Conservation (phyloP, 2,329 filamentous ascomycete species). For the Coniochaeta pulveracea region DNA sequence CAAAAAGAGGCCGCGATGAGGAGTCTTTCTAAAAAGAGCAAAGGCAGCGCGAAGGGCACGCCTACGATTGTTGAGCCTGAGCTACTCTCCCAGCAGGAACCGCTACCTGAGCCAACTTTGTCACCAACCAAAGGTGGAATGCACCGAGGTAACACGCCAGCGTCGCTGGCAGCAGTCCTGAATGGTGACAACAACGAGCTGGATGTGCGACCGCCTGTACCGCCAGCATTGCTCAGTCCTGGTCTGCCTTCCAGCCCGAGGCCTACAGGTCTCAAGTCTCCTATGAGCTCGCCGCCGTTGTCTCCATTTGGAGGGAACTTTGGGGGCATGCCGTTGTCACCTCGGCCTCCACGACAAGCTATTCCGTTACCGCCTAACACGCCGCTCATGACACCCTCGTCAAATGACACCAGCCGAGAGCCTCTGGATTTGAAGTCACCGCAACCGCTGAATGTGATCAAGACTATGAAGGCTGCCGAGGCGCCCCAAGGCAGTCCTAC, state of each 20-base stretch:
- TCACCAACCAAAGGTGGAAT: background rate
- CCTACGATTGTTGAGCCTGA: conserved; percentile 23
- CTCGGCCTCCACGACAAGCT: conserved; percentile 61
- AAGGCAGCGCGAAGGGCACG: conserved; percentile 34
- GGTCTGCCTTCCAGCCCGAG: conserved; percentile 50
- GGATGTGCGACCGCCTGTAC: background rate
- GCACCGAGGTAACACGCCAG: conserved; percentile 27
- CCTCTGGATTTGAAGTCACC: conserved; percentile 26
- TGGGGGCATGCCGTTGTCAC: conserved; percentile 38
- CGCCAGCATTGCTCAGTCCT: conserved; percentile 36
- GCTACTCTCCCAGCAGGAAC: conserved; percentile 14
- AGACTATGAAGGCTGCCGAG: conserved; percentile 18
- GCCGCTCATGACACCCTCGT: conserved; percentile 47
- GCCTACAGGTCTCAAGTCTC: conserved; percentile 39
- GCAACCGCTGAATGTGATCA: conserved; percentile 26
- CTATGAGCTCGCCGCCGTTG: conserved; percentile 52
- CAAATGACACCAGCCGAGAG: too few species aligned
- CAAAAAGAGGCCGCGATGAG: conserved; percentile 57
- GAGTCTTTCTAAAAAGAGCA: conserved; percentile 65
- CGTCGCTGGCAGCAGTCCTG: conserved; percentile 42
- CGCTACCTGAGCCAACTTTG: background rate
- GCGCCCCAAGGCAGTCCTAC: conserved; percentile 16
- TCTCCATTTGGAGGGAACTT: conserved; percentile 45
- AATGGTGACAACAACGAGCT: conserved; percentile 20
- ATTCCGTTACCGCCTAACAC: conserved; percentile 63